Base-by-base conservation (phyloP, 306 rosid species). In the Prunus fruticosa region DNA sequence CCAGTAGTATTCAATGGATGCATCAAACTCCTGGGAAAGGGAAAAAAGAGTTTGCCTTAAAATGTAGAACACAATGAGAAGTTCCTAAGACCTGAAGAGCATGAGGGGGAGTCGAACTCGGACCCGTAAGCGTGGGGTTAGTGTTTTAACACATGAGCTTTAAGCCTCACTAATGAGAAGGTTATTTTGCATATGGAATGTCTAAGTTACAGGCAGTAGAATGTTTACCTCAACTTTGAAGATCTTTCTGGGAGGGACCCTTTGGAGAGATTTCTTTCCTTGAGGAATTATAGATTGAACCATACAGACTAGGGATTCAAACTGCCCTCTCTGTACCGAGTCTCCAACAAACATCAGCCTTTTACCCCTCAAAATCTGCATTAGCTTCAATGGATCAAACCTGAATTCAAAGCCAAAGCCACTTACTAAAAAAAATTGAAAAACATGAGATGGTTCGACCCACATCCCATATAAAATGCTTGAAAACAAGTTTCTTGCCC, bases 301-400 rank as follows among this genome's bases (percentile, higher is more conserved):
- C 81, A 92, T 67, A 71, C 97, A 94, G n/a, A 94, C 77, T 88
- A 94, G 84, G 60, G 96, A 90, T 79, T 95, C 97, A 83, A 95
- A 95, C 76, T 95, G 97, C 2, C 92, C 86, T 86, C 98, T 88
- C 49, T 95, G 96, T 78, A 95, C 79, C 0, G 96, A 95, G 76
- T 94, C 98, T 68, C 98, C 97, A 38, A 92, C 87, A 68, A 92
- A 89, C 97, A 95, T 95, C 68, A 95, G 66, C 73, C 98, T 82
- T 78, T 92, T 89, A 47, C 88, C 79, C 80, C 96, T 88, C 87
- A 90, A 75, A 74, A 89, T 76, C 38, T 90, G 92, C 75, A 95
- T 81, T 72, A 95, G 66, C 86, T 89, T 95, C 88, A 92, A 82
- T 45, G 98, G 84, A 67, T 95, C 91, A 83, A 95, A 92, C 85